Base-by-base conservation (phyloP, 306 rosid genomes). In the Rubus parviflorus region DNA sequence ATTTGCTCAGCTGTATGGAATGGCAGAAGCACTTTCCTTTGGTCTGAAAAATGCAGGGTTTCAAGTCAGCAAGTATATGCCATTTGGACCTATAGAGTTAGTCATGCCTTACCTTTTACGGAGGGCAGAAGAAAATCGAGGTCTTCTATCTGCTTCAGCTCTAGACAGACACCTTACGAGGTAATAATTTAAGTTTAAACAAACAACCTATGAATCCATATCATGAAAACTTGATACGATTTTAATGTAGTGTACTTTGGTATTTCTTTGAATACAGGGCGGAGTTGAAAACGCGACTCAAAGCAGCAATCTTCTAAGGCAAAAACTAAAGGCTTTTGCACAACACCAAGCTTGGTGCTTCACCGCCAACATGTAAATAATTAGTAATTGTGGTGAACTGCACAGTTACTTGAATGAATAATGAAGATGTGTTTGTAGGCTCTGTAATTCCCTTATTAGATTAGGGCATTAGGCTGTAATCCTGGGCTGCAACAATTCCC, bases 11-110 rank as follows among this genome's bases (percentile, higher is more conserved):
- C 87, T 95, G 14, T 83, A 83, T 46, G 99, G 99, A 57, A 95
- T 95, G 99, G 84, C 98, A 6, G 99, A 95, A 46, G 89, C 92
- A 14, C 87, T 95, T 35, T 95, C 99, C 22, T 91, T 81, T 72
- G 92, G 90, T n/a, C 74, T 95, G 72, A 85, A 90, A 79, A 89
- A 89, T 70, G 96, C 97, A 70, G 99, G 99, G 74, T 95, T 95
- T 79, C 97, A 89, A 77, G 99, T 95, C 3, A 95, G 99, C 67
- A 95, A 95, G 81, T 95, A 95, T 3, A 89, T 95, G 99, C 97
- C 99, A 12, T 92, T 90, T 79, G 99, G 99, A 30, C 90, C 94
- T 0, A 82, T 95, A 3, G 90, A 89, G 41, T 80, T 77, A 58
- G 97, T 95, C 25, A 88, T 95, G 80, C 99, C 99, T 7, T 95